Evolutionary conservation across 2,329 filamentous ascomycete species (phyloP), one percentile per base, ranked within the genome.

Genomic region (Pleoardoris graminearum): DNA sequence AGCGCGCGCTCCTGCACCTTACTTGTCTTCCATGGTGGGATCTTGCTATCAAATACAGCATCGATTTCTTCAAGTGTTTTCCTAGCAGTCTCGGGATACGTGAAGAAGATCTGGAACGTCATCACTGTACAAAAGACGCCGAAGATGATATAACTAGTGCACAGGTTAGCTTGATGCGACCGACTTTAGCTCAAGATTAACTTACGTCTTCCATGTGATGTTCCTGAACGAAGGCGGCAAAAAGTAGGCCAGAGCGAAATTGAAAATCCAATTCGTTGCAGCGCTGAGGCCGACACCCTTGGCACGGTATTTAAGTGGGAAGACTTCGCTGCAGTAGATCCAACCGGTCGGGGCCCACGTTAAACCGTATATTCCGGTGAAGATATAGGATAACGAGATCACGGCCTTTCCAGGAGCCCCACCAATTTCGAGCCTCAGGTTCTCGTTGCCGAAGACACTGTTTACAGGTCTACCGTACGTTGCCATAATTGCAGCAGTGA

Each of bases 241-340:
- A 68, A 83, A 85, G 42, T 45, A 45, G 12, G 42, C 47, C 82
- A 73, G 32, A 79, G 80, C 11, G 84, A 84, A 84, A 67, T 84
- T 85, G 75, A 85, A 83, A 5, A 82, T 59, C 73, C 73, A 76
- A 55, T 72, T 69, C 16, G 65, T 65, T 16, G 82, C 75, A 2
- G 82, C 79, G 0, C 83, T 76, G 36, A 86, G 72, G 19, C 79
- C 79, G 76, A 86, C 85, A 17, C 83, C 83, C 2, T 77, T 81
- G 2, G 83, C 83, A 29, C 84, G 79, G 0, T 82, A 84, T 53
- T 83, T 81, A 2, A 86, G 75, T 0, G 82, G 83, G 80, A 82
- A 86, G 2, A 86, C 81, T 68, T 88, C 85, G 14, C 83, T 82
- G 0, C 82, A 81, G 60, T 88, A 88, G 38, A 87, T 80, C 85